Percentiles rank a stretch among this genome's conserved stretches.
Evolutionary conservation across 2,329 filamentous ascomycete species (phyloP).

Genomic region (Lachnellula arida): DNA sequence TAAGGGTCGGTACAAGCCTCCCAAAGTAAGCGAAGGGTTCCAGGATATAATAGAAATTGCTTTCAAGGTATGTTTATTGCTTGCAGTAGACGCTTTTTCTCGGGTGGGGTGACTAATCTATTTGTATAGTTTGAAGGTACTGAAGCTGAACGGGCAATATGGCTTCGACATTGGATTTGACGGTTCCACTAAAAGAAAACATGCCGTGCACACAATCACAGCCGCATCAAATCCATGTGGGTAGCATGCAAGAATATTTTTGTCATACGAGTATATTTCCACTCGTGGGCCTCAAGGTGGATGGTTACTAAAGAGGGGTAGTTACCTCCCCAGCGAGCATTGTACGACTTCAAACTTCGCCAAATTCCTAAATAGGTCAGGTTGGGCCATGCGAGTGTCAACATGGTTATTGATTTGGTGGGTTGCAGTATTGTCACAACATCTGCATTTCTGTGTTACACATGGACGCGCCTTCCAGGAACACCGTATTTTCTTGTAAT

Average conservation of each 20-base stretch:
- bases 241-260: not conserved
- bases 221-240: constrained; percentile 4
- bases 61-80: constrained; percentile 53
- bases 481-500: not conserved
- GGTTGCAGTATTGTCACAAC: not conserved
- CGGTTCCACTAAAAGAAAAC: not conserved
- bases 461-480: not conserved
- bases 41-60: constrained; percentile 70
- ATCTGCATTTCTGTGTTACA: not conserved
- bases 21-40: constrained; percentile 73
- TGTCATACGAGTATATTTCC: not conserved
- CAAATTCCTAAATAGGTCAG: not conserved
- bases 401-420: not conserved
- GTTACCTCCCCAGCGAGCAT: not conserved
- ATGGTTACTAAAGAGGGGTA: constrained; percentile 1
- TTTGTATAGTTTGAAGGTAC: constrained; percentile 30
- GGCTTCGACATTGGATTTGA: constrained; percentile 74
- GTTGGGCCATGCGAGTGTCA: not conserved
- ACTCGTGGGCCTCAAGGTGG: not conserved
- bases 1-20: constrained; percentile 66
- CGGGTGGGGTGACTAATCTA: not conserved
- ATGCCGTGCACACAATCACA: constrained; percentile 6
- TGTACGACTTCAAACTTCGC: not conserved
- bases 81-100: not conserved
- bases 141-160: constrained; percentile 63